Base-by-base conservation (phyloP, 768 basidiomycete genomes). In the Pleurotus pulmonarius region DNA sequence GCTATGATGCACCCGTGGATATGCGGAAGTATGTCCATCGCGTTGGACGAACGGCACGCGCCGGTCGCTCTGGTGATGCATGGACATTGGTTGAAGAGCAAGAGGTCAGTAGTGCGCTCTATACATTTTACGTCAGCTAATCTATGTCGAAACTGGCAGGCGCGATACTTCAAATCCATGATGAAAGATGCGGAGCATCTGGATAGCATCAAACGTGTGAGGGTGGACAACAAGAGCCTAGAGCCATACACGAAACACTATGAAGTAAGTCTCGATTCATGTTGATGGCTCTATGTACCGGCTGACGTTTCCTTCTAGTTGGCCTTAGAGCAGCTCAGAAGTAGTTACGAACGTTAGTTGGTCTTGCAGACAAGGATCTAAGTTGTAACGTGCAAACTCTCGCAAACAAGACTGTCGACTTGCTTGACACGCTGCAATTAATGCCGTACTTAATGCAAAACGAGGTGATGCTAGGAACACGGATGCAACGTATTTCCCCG, bases 21-120 rank as follows among this genome's bases (percentile, higher is more conserved):
- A 94, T 98, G 83, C 83, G 93, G 49, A 98, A 98, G 69, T 99
- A 99, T 65, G 92, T 99, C 9, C 97, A 99, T 70, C 88, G 97
- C 53, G 96, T 95, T 7, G 97, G 97, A 18, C 81, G 97, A 44
- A 98, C 97, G 4, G 97, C 97, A 2, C 82, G 97, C 49, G 97
- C 97, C 3, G 97, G 97, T 6, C 78, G 90, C 46, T 72, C 73
- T 18, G 97, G 97, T 5, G 83, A 90, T 60, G 94, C 95, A 2
- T 99, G 96, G 96, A 90, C 90, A 1, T 71, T 98, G 63, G 91
- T 98, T 5, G 97, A 98, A 74, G 90, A 94, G 67, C 95, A 97
- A 67, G 91, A 93, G 80, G 90, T 87, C 39, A 40, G 73, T 59
- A 53, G 25, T 34, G 9, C 29, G 29, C 29, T 4, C 43, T 9